Evolutionary conservation across 163 green algal species (phyloP), one percentile per base, ranked within the genome.

Genomic region (Prototheca wickerhamii): DNA sequence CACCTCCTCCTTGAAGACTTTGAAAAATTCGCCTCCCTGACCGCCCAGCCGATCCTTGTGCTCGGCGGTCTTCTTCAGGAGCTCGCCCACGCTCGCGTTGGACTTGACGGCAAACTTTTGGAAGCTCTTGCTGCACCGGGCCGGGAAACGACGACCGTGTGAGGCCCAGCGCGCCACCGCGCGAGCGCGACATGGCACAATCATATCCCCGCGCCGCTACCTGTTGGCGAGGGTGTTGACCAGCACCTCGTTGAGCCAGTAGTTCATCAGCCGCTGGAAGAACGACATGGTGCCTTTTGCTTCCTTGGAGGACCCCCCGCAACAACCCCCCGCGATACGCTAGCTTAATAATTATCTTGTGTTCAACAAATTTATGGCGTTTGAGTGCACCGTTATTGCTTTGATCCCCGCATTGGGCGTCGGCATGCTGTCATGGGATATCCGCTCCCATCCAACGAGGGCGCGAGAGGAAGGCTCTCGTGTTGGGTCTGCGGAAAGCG

Each of bases 31-130:
- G 4, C 18, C 20, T 5, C 60, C 66, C 31, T 71, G 64, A 15
- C 61, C 26, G 5, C 32, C 33, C 34, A 76, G 26, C 31, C 56
- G 25, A 31, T 56, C 50, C 32, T 71, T 54, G 35, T 65, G 33
- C 53, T 74, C 44, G 25, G 50, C 50, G n/a, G 37, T 40, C 58
- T 84, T 86, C 51, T 83, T 77, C 2, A 60, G 55, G 30, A 75
- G n/a, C 28, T 86, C 77, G n/a, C 68, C 30, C 18, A 82, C 35
- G 40, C 65, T 34, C 2, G 66, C 54, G 51, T 66, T 83, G 40
- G 66, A 82, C 25, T 65, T 56, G n/a, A 86, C 68, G n/a, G 80
- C 80, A 76, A 86, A 84, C 20, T 60, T 56, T 69, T 86, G 80
- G 65, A 86, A 86, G 2, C 58, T 68, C 18, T 59, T 62, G 49